Percentiles rank a stretch among this genome's conserved stretches.
phyloP scores from a whole-genome alignment of 75 land plant species.

The Sequoiadendron giganteum region DNA sequence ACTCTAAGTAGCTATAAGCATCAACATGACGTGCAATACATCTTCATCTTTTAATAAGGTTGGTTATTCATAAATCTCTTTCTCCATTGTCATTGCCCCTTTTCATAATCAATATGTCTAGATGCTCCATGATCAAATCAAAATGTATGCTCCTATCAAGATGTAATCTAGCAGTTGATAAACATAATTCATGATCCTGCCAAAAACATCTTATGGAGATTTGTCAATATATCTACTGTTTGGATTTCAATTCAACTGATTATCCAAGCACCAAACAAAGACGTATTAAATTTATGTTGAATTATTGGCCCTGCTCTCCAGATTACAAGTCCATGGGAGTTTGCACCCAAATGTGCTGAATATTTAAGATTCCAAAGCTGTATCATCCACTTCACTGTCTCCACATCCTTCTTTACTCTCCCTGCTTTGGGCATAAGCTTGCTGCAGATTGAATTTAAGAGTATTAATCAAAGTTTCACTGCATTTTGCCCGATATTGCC shows the following conservation, averaged over 20 bases:
- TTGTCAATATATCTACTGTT: not conserved
- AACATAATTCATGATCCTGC: not conserved
- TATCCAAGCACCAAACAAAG: not conserved
- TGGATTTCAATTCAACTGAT: not conserved
- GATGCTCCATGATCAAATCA: not conserved
- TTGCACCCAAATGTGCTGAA: not conserved
- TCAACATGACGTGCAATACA: not conserved
- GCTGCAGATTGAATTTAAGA: slow-evolving; percentile 67
- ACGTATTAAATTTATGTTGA: not conserved
- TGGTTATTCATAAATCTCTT: not conserved
- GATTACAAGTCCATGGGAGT: not conserved
- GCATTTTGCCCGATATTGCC: slow-evolving; percentile 68
- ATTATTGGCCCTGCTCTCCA: not conserved
- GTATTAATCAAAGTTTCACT: slow-evolving; percentile 57
- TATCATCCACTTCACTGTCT: slow-evolving; percentile 79
- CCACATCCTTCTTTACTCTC: slow-evolving; percentile 85
- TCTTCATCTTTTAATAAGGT: not conserved
- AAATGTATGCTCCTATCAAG: not conserved
- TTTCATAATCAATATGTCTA: not conserved
- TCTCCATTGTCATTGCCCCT: not conserved
- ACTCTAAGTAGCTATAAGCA: not conserved
- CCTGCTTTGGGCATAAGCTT: slow-evolving; percentile 54
- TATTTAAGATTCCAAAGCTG: slow-evolving; percentile 30
- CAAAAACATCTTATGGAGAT: not conserved
- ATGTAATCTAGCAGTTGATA: not conserved